These are phyloP conservation scores for Zalaria sp. DNA, from an alignment of 2,329 filamentous ascomycete genomes.

Conservation along the genomic window DNA sequence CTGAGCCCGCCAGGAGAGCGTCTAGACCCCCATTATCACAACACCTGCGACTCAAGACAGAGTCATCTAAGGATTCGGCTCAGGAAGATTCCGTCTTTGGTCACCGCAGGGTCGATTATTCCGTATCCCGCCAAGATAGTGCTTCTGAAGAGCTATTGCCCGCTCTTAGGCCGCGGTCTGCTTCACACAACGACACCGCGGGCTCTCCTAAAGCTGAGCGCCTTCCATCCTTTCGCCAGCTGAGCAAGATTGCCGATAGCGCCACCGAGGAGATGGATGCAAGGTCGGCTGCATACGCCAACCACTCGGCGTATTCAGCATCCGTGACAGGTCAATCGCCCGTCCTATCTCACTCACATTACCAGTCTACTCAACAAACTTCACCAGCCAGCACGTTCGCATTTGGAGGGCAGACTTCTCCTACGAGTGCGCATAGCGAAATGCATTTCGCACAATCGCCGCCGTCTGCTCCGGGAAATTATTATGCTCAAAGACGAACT, in stretches of 20 bases:
- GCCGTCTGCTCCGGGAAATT: slow-evolving; percentile 3
- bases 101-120: background rate
- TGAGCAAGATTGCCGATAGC: slow-evolving; percentile 16
- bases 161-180: slow-evolving; percentile 11
- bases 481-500: slow-evolving; percentile 2
- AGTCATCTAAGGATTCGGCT: background rate
- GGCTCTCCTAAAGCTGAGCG: slow-evolving; percentile 11
- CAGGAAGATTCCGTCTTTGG: background rate
- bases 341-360: slow-evolving; percentile 11
- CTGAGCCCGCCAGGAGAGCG: background rate
- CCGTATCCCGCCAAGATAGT: background rate
- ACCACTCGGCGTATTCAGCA: slow-evolving; percentile 3
- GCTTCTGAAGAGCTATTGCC: slow-evolving; percentile 10
- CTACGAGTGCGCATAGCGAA: slow-evolving; percentile 4
- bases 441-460: slow-evolving; percentile 5
- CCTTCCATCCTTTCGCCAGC: slow-evolving; percentile 17
- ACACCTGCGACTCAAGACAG: background rate
- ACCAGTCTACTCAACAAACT: slow-evolving; percentile 11
- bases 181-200: slow-evolving; percentile 6
- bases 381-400: slow-evolving; percentile 10
- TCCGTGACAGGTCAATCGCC: slow-evolving; percentile 17
- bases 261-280: slow-evolving; percentile 10
- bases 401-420: slow-evolving; percentile 5
- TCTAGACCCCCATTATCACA: background rate
- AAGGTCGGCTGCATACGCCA: slow-evolving; percentile 7